Percentiles rank a stretch among this genome's conserved stretches.
Conservation (phyloP, 768 basidiomycete species). For the Rhodotorula graminis region DNA sequence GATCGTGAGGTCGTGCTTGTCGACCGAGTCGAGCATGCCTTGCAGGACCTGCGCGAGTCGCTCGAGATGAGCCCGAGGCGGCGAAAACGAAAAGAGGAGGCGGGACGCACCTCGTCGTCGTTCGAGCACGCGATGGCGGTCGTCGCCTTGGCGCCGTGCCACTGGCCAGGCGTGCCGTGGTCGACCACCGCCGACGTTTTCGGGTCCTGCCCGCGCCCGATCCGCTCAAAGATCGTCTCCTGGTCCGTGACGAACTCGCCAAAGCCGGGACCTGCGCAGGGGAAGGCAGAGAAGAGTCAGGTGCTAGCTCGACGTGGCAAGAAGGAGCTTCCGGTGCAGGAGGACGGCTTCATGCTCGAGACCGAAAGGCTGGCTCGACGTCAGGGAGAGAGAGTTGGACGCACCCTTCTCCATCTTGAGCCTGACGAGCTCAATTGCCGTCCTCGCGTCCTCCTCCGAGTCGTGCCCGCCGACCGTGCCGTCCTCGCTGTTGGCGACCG, state of each 20-base stretch:
- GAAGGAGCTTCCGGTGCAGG: too few relatives aligned
- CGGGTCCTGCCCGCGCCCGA: slow-evolving; percentile 53
- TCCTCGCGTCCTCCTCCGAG: slow-evolving; percentile 87
- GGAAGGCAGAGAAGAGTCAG: background rate
- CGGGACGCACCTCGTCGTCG: slow-evolving; percentile 64
- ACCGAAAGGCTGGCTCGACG: background rate
- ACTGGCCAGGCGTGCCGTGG: slow-evolving; percentile 72
- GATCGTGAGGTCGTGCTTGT: slow-evolving; percentile 73
- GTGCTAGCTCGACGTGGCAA: too few relatives aligned
- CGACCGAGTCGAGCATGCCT: slow-evolving; percentile 58
- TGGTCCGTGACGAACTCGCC: slow-evolving; percentile 80
- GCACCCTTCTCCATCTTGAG: slow-evolving; percentile 72
- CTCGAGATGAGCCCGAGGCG: background rate
- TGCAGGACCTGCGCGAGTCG: slow-evolving; percentile 50
- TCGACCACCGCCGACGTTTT: slow-evolving; percentile 65
- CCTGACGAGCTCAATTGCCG: slow-evolving; percentile 75
- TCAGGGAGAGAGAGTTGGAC: slow-evolving; percentile 12
- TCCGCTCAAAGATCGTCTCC: slow-evolving; percentile 83
- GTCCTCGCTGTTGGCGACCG: slow-evolving; percentile 1
- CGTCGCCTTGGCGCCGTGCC: slow-evolving; percentile 79
- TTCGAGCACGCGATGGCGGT: slow-evolving; percentile 67
- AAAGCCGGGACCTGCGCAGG: slow-evolving; percentile 58
- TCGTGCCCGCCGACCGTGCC: slow-evolving; percentile 69
- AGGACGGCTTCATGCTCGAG: too few relatives aligned
- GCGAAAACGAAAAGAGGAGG: background rate